Base-by-base conservation (phyloP, 805 yeast genomes). In the Candida hispaniensis region DNA sequence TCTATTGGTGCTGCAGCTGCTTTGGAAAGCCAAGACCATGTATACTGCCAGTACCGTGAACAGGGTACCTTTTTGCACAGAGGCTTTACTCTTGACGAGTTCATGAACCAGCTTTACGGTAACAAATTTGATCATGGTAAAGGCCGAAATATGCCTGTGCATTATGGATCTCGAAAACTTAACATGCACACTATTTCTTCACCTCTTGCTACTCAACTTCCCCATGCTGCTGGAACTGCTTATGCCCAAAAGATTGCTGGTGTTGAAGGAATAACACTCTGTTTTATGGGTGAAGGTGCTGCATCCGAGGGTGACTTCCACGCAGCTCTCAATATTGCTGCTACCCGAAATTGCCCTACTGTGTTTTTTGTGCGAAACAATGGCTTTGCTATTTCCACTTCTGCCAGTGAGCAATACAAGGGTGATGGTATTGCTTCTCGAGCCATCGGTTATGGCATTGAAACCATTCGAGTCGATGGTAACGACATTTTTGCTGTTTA, bases 221-320 rank as follows among this genome's bases (percentile, higher is more conserved):
- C 59, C 5, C 59, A 54, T 34, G 58, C 58, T 12, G 52, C 56
- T 5, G 59, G 59, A 7, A 58, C 58, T 4, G 59, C 58, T n/a
- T 54, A 54, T 25, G 55, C 56, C 3, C 41, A 54, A 26, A 54
- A 54, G 42, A 40, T 54, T 14, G 39, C 41, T 8, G 54, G 53
- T 15, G 44, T 41, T n/a, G 40, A 44, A 11, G 51, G 49, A 3
- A 41, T 48, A 18, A 43, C 47, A 5, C 45, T 54, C 14, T 50
- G 55, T 40, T 54, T 50, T 33, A 51, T 54, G 39, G 59, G 59
- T 7, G 59, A 54, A 33, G 59, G 59, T 2, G 58, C 59, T 2
- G 58, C 58, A 0, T 51, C 57, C 10, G 59, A 54, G 39, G 59
- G 59, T 8, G 59, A 54, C 21, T 54, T 54, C 42, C 59, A 54